Evolutionary conservation across 306 rosid species (phyloP).

Genomic region (Ormosia emarginata): DNA sequence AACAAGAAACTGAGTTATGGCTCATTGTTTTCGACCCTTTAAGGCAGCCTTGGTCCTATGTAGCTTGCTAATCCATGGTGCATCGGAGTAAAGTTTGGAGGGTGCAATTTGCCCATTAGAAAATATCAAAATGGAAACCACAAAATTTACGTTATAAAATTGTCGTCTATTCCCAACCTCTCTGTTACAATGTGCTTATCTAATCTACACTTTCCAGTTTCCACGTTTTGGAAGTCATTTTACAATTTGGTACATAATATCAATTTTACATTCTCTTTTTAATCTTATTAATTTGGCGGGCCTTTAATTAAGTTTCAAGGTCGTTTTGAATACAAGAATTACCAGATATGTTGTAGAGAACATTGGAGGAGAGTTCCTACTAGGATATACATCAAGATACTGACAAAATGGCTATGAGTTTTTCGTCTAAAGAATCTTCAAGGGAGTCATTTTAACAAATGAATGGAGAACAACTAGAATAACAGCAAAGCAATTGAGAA

Average conservation of each 20-base stretch:
- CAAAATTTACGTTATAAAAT: neutral
- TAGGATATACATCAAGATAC: neutral
- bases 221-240: neutral
- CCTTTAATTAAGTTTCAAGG: neutral
- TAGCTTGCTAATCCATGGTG: neutral
- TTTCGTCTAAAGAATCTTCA: neutral
- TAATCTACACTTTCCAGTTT: constrained; percentile 6
- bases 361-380: neutral
- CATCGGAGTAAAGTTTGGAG: neutral
- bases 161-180: constrained; percentile 15
- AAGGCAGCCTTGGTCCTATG: neutral
- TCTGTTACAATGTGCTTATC: neutral
- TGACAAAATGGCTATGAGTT: neutral
- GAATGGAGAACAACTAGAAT: neutral
- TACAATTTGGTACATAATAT: neutral
- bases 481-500: neutral
- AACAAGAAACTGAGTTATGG: neutral
- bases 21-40: neutral
- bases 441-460: neutral
- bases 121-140: constrained; percentile 7
- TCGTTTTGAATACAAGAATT: neutral
- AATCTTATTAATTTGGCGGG: neutral
- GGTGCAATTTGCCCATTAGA: neutral
- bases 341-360: neutral
- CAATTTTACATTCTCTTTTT: neutral